These are phyloP conservation scores for Chlamydomonas urium DNA, from an alignment of 139 green algal species.

Conservation along the genomic window DNA sequence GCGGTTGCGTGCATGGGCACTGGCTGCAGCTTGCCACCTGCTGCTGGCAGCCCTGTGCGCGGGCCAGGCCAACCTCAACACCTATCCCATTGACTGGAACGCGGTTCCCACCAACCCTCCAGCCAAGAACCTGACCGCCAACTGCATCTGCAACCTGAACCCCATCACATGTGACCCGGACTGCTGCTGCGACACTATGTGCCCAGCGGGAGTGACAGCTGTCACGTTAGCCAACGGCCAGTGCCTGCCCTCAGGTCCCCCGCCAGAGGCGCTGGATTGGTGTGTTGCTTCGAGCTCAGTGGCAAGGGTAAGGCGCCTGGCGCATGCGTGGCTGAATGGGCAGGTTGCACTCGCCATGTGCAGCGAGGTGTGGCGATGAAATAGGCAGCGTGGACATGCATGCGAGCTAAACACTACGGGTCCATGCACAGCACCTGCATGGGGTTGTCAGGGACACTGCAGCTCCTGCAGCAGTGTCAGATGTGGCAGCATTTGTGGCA, in stretches of 20 bases:
- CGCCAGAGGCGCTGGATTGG: slow-evolving; percentile 33
- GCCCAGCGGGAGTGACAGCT: slow-evolving; percentile 12
- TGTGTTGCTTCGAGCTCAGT: slow-evolving; percentile 32
- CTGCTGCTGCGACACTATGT: slow-evolving; percentile 50
- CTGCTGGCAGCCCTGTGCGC: neutral
- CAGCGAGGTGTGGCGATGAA: no score
- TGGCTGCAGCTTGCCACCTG: no score
- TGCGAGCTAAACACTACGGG: no score
- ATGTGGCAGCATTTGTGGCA: no score
- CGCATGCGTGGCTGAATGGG: no score
- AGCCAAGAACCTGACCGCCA: slow-evolving; percentile 33
- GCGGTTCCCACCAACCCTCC: slow-evolving; percentile 1
- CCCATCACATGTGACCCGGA: slow-evolving; percentile 27
- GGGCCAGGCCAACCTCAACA: slow-evolving; percentile 4
- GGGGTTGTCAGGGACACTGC: no score
- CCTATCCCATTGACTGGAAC: slow-evolving; percentile 32
- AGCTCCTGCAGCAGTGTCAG: no score
- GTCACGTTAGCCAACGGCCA: slow-evolving; percentile 9
- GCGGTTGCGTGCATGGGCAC: no score
- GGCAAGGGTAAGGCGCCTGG: no score
- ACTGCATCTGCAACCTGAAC: slow-evolving; percentile 40
- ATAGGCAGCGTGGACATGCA: no score
- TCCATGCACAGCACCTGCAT: no score
- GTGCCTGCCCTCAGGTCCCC: slow-evolving; percentile 33
- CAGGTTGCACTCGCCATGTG: no score